Base-by-base conservation (phyloP, 2,329 filamentous ascomycete species). In the Epichloe festucae region DNA sequence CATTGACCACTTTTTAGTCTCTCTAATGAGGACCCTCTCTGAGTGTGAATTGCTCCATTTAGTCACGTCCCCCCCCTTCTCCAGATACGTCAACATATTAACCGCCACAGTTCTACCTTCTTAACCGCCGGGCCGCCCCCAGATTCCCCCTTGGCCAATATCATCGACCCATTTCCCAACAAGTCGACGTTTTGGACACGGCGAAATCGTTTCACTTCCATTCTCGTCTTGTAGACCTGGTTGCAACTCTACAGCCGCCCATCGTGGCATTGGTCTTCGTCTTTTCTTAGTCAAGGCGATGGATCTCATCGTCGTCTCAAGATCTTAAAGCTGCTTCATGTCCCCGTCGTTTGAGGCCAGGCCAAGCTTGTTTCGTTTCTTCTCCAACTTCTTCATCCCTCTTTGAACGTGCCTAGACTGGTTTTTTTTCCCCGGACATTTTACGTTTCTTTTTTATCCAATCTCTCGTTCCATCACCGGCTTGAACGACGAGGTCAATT, bases 81-180 rank as follows among this genome's bases (percentile, higher is more conserved):
- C 19, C 11, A 17, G 12, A 31, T 12, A 21, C 41, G 38, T 34
- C 4, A 11, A 36, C 34, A 21, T 41, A n/a, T 36, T 49, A 23
- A 19, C 52, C 42, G 42, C 43, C 39, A 41, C 23, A 38, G 10
- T 35, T 31, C 21, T 39, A 19, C 23, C 47, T 46, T 27, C 48
- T 48, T 59, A 59, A 47, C 58, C 58, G 58, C 59, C 56, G 54
- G 49, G 44, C 40, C 49, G 49, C 39, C 35, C 27, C 48, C 39
- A 42, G 42, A 51, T 48, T 71, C 70, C 72, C 69, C 69, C 58
- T 60, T 63, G 71, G 69, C 76, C 76, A 79, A 77, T 78, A 70
- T 73, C 69, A 67, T 67, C 63, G 63, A 65, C 65, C 67, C 64
- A 58, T 70, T 64, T 56, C 55, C 60, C 56, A 58, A 59, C 64